These are phyloP conservation scores for Ascochyta pisi DNA, from an alignment of 2,329 filamentous ascomycete species.

Conservation along the genomic window DNA sequence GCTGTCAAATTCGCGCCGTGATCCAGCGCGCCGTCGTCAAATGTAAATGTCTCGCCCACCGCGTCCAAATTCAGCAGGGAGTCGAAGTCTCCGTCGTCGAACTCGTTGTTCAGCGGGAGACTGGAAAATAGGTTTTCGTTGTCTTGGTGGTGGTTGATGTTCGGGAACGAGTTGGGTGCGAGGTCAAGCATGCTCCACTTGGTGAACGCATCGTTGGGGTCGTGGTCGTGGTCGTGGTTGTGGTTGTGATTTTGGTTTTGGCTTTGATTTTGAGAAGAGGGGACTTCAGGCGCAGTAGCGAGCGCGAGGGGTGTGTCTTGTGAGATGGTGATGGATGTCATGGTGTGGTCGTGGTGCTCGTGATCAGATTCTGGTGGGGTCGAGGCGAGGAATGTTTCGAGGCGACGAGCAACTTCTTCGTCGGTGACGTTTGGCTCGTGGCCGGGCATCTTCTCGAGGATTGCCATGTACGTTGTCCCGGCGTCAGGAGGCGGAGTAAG, in stretches of 20 bases:
- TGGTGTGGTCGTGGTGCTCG: conserved; percentile 38
- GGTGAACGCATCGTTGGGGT: conserved; percentile 15
- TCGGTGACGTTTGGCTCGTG: conserved; percentile 48
- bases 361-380: conserved; percentile 56
- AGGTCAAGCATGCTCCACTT: conserved; percentile 32
- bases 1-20: conserved; percentile 11
- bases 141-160: conserved; percentile 44
- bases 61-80: conserved; percentile 50
- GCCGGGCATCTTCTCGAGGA: conserved; percentile 39
- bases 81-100: conserved; percentile 51
- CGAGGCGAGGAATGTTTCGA: conserved; percentile 59
- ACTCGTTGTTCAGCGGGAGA: conserved; percentile 47
- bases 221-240: neutral
- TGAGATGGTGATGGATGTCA: conserved; percentile 40
- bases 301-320: conserved; percentile 25
- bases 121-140: conserved; percentile 45
- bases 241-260: neutral
- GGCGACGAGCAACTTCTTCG: conserved; percentile 55
- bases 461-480: conserved; percentile 43
- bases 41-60: conserved; percentile 48
- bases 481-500: conserved; percentile 53
- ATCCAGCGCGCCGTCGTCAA: conserved; percentile 38
- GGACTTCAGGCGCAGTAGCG: conserved; percentile 14
- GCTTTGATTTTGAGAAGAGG: neutral
- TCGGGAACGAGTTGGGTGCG: conserved; percentile 28